Conservation (phyloP, 306 rosid genomes). For the Comarum palustre region DNA sequence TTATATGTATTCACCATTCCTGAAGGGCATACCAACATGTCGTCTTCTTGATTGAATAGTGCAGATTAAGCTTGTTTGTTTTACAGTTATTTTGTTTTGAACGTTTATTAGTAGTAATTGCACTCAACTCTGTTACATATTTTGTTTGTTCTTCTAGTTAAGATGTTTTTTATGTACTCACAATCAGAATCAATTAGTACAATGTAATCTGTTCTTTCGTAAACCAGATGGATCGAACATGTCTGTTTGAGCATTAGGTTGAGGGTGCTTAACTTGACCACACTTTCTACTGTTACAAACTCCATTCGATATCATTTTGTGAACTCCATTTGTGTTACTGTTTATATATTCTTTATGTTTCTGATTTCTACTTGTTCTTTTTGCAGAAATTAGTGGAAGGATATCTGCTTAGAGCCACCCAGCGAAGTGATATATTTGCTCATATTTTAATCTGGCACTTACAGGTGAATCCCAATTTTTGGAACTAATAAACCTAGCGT, state of each 20-base stretch:
- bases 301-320: slow-evolving; percentile 2
- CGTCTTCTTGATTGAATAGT: neutral
- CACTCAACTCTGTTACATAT: neutral
- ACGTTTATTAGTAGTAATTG: neutral
- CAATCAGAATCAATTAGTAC: neutral
- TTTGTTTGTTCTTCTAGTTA: neutral
- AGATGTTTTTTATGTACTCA: neutral
- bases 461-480: slow-evolving; percentile 49
- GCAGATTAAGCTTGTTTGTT: neutral
- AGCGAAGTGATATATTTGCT: slow-evolving; percentile 90
- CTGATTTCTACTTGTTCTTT: slow-evolving; percentile 24
- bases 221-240: neutral
- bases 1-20: neutral
- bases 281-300: slow-evolving; percentile 2
- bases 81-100: neutral
- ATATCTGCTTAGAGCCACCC: slow-evolving; percentile 92
- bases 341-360: slow-evolving; percentile 11
- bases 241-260: neutral
- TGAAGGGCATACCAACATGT: neutral
- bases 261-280: slow-evolving; percentile 13
- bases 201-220: neutral
- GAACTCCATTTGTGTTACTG: slow-evolving; percentile 7
- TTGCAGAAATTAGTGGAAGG: slow-evolving; percentile 92
- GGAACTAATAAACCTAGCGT: neutral
- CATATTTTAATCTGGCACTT: slow-evolving; percentile 96